Base-by-base conservation (phyloP, 129 eudicot genomes). In the Rutidosis leptorrhynchoides region DNA sequence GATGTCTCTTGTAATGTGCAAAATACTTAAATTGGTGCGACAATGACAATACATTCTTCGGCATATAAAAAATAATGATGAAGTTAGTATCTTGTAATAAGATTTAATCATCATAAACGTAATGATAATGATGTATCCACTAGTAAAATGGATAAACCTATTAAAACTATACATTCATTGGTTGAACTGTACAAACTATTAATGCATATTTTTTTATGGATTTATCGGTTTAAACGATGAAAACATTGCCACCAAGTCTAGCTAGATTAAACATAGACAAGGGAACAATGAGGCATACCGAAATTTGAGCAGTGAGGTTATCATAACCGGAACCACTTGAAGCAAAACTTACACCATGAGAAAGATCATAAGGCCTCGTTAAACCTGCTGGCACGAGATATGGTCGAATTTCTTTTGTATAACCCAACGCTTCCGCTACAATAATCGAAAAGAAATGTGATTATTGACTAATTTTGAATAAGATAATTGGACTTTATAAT, bases 331-430 rank as follows among this genome's bases (percentile, higher is more conserved):
- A 83, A 43, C 73, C 85, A 29, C 83, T 77, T 2, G 89, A 80
- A 45, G 85, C 89, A 57, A 83, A 83, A 59, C 85, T 83, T 70
- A 83, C 81, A 16, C 89, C 85, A 22, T 83, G 83, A 2, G 80
- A 66, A 29, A 83, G 70, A 70, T 77, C 75, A 1, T 53, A 59
- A 62, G 79, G 28, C 53, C 23, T 49, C 3, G n/a, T 77, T 7
- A 51, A 48, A 12, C 60, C 9, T 11, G 57, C 67, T 4, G 76
- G 79, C 25, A 74, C 86, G 8, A 74, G 83, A 53, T 62, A 84
- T 4, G 78, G 83, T 63, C 68, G 77, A 28, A 81, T 67, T 30
- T 43, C 63, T 33, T 77, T 67, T 5, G 76, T 63, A 27, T 77
- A 67, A 43, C 83, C 90, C 63, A 84, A 15, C 24, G 83, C 86